Percentiles rank a stretch among this genome's conserved stretches.
These are phyloP conservation scores for Eucommia ulmoides DNA, from an alignment of 257 asterid genomes.

Conservation along the genomic window DNA sequence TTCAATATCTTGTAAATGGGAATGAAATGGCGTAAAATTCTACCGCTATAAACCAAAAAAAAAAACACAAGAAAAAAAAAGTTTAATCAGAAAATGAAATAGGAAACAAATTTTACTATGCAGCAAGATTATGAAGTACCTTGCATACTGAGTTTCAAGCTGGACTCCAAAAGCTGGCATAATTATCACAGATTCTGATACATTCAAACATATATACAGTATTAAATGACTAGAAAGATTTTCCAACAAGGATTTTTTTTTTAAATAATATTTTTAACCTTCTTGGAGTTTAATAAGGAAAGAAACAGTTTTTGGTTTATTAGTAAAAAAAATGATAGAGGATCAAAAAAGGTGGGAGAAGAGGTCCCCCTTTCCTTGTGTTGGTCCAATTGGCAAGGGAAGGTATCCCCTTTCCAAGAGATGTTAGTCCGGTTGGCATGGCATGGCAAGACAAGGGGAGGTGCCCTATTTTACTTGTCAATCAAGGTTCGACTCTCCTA, in stretches of 20 bases:
- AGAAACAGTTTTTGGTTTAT: neutral
- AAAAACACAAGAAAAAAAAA: neutral
- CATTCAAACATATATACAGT: constrained; percentile 1
- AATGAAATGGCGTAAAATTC: constrained; percentile 41
- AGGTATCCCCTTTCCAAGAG: no score
- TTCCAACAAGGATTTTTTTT: neutral
- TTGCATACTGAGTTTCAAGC: constrained; percentile 72
- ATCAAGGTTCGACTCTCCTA: no score
- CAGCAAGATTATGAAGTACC: constrained; percentile 29
- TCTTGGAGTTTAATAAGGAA: neutral
- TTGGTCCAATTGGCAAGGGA: no score
- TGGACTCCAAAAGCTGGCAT: constrained; percentile 85
- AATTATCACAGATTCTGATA: constrained; percentile 61
- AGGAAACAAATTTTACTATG: constrained; percentile 9
- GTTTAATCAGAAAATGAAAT: neutral
- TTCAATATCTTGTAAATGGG: constrained; percentile 61
- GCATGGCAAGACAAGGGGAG: no score
- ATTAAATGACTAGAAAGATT: neutral
- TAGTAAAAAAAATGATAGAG: neutral
- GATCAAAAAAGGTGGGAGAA: no score
- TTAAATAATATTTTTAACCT: neutral
- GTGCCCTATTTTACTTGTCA: no score
- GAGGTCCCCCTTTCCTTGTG: no score
- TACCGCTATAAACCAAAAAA: constrained; percentile 37
- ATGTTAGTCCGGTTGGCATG: no score